Base-by-base conservation (phyloP, 495 filamentous ascomycete species). In the Penicillium arizonense region DNA sequence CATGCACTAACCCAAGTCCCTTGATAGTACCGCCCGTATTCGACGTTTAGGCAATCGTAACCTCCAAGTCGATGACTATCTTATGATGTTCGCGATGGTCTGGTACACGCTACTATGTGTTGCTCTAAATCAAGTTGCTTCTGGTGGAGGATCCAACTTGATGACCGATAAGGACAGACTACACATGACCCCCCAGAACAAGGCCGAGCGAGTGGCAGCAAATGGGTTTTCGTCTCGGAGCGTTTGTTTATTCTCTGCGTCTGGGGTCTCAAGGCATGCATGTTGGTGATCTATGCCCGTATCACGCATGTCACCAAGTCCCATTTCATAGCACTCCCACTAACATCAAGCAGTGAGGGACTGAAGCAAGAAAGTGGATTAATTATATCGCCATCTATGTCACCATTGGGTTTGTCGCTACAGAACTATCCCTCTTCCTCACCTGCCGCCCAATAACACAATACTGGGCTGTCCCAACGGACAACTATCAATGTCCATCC, bases 391-490 rank as follows among this genome's bases (percentile, higher is more conserved):
- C 71, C 23, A 72, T 66, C 11, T 88, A 87, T 46, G 76, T 85
- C n/a, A 75, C 61, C 0, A 16, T 82, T 6, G 79, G 77, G 8
- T 87, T 85, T 51, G 56, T 86, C 38, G 65, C 77, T 3, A 84
- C 82, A 55, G 81, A 87, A 54, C 65, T 84, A 5, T 69, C 85
- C n/a, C 83, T 86, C 46, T 83, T 87, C 59, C 78, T 75, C 20
- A 81, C 82, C 39, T 89, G 86, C 57, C 71, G 74, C 46, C 86
- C 86, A 8, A 74, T 89, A 34, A 50, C 59, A 16, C 56, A 83
- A 30, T 87, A 88, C 57, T 87, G 82, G 82, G 78, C 80, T 5
- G 81, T 80, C 18, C 78, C 78, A 30, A 63, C 68, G 2, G 48
- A 59, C 9, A 62, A 75, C 49, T 46, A 65, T 23, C 78, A 82